These are phyloP conservation scores for Alternaria dauci DNA, from an alignment of 2,329 filamentous ascomycete genomes.

Conservation along the genomic window DNA sequence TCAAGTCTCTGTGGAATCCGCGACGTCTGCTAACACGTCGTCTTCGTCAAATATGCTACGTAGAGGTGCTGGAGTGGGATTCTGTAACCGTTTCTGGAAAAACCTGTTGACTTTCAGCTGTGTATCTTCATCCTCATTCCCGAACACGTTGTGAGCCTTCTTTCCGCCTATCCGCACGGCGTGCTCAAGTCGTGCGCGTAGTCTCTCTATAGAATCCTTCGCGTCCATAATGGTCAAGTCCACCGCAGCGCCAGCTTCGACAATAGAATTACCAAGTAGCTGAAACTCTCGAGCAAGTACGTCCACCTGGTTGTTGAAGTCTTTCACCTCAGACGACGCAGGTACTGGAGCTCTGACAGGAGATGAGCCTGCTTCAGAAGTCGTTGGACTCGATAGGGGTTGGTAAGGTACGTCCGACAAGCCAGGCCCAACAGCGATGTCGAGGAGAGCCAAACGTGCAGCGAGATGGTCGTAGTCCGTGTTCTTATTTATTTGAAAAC, in stretches of 20 bases:
- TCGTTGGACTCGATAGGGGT: constrained; percentile 38
- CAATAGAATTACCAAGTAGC: constrained; percentile 67
- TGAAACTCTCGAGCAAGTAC: constrained; percentile 62
- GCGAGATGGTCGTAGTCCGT: constrained; percentile 75
- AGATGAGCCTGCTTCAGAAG: constrained; percentile 32
- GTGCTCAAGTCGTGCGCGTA: constrained; percentile 77
- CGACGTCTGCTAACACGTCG: constrained; percentile 3
- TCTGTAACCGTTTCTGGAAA: constrained; percentile 17
- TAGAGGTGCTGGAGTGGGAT: constrained; percentile 1
- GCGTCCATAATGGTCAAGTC: constrained; percentile 72
- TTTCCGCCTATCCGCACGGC: constrained; percentile 69
- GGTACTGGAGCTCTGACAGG: constrained; percentile 20
- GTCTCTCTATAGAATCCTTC: constrained; percentile 76
- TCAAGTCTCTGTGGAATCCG: not conserved
- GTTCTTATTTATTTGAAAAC: constrained; percentile 62
- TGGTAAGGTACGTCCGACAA: constrained; percentile 44
- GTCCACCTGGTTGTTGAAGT: constrained; percentile 78
- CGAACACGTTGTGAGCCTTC: constrained; percentile 50
- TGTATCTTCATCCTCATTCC: constrained; percentile 56
- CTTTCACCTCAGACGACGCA: constrained; percentile 47
- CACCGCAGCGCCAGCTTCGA: constrained; percentile 71
- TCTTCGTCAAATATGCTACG: constrained; percentile 26
- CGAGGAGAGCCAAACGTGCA: constrained; percentile 72
- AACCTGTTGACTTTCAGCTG: constrained; percentile 53
- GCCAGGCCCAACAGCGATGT: constrained; percentile 77